Percentiles rank a stretch among this genome's conserved stretches.
Conservation (phyloP, 495 filamentous ascomycete genomes). For the Penicillium paradoxum region DNA sequence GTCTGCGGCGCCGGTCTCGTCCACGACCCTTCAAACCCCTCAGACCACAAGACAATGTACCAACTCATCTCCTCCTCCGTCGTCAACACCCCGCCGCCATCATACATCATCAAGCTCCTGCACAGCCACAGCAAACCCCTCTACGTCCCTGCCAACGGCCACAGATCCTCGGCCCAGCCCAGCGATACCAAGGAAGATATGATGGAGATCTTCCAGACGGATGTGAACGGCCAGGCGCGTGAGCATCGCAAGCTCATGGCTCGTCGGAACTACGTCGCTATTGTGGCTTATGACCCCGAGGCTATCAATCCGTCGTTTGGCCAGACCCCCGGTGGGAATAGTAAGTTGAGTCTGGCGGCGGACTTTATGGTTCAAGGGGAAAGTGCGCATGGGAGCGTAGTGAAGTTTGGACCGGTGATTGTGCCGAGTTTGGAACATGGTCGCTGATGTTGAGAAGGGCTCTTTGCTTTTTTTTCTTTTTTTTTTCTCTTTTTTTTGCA, state of each 20-base stretch:
- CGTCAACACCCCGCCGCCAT: conserved; percentile 78
- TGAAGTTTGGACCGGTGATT: conserved; percentile 96
- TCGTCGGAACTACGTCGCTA: conserved; percentile 87
- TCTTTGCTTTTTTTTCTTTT: not conserved
- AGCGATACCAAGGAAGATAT: conserved; percentile 97
- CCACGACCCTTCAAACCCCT: conserved; percentile 85
- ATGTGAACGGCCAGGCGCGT: conserved; percentile 71
- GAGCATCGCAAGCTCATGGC: conserved; percentile 91
- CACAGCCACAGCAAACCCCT: conserved; percentile 80
- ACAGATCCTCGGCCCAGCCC: conserved; percentile 55
- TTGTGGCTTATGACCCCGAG: conserved; percentile 89
- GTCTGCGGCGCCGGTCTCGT: conserved; percentile 89
- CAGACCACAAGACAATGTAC: conserved; percentile 98
- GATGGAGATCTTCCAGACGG: conserved; percentile 96
- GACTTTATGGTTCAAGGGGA: conserved; percentile 98
- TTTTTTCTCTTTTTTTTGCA: not conserved
- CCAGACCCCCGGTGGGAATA: conserved; percentile 40
- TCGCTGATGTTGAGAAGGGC: conserved; percentile 14
- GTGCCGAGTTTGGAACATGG: conserved; percentile 90
- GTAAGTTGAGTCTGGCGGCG: conserved; percentile 81
- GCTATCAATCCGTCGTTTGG: conserved; percentile 54
- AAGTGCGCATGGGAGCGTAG: conserved; percentile 67
- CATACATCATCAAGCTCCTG: conserved; percentile 85
- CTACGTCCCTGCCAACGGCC: conserved; percentile 87
- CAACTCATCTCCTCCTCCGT: conserved; percentile 90